phyloP scores from a whole-genome alignment of 1,284 basidiomycete genomes.

The Pisolithus thermaeus region DNA sequence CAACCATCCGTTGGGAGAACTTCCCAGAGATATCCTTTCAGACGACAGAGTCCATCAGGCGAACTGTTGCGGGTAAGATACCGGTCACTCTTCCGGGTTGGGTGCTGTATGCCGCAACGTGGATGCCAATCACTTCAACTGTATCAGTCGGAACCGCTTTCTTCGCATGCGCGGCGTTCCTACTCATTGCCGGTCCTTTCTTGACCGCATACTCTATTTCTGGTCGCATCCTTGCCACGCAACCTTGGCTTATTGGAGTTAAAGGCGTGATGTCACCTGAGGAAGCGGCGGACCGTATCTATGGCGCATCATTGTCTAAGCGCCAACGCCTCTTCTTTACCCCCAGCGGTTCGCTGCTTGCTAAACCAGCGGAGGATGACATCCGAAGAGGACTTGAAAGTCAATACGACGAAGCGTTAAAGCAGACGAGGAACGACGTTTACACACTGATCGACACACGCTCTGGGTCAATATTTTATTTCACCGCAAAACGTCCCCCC shows the following conservation, averaged over 20 bases:
- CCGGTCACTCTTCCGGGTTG: constrained; percentile 8
- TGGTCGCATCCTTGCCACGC: constrained; percentile 6
- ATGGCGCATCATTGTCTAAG: constrained; percentile 4
- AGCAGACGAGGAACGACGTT: constrained; percentile 1
- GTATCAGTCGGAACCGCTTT: neutral
- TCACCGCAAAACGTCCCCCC: constrained; percentile 10
- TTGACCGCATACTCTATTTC: constrained; percentile 9
- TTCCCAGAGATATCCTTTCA: constrained; percentile 11
- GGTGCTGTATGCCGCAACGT: neutral
- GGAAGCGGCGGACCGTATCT: constrained; percentile 4
- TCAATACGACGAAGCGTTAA: constrained; percentile 4
- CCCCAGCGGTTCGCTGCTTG: constrained; percentile 7
- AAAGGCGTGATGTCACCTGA: constrained; percentile 7
- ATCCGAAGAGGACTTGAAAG: constrained; percentile 1
- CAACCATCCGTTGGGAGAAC: constrained; percentile 15
- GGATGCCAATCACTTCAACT: neutral
- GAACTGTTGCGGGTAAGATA: constrained; percentile 2
- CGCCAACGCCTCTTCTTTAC: constrained; percentile 6
- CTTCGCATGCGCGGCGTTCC: neutral
- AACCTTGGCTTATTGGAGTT: constrained; percentile 11
- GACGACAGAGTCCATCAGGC: constrained; percentile 9
- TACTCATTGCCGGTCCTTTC: constrained; percentile 2
- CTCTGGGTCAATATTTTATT: constrained; percentile 15
- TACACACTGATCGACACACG: constrained; percentile 14
- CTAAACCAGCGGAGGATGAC: neutral